These are phyloP conservation scores for Citrullus amarus DNA, from an alignment of 306 rosid genomes.

Conservation along the genomic window DNA sequence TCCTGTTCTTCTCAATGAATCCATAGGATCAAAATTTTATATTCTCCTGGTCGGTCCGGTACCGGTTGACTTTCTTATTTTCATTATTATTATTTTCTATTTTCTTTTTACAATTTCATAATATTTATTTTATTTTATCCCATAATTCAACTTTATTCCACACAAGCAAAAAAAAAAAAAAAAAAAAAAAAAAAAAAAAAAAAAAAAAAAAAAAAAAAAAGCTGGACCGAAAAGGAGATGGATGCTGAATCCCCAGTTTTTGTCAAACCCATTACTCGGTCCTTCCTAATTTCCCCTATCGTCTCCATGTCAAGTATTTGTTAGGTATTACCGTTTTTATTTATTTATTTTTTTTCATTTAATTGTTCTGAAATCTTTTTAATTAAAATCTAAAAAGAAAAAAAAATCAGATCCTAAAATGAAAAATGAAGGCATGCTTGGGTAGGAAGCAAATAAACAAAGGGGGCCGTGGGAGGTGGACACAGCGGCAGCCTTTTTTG, in stretches of 20 bases:
- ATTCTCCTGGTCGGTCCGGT: background rate
- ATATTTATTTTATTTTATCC: background rate
- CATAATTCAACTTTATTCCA: background rate
- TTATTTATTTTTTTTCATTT: no score
- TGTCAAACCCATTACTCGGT: slow-evolving; percentile 3
- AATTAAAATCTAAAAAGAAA: no score
- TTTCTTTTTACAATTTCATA: background rate
- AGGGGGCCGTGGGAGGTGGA: background rate
- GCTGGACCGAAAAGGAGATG: background rate
- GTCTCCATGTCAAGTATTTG: background rate
- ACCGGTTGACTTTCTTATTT: background rate
- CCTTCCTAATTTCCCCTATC: background rate
- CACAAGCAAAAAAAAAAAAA: background rate
- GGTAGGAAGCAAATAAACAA: background rate
- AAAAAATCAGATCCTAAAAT: no score
- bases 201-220: background rate
- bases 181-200: background rate
- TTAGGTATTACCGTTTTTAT: background rate
- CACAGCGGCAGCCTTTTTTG: background rate
- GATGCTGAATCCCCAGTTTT: background rate
- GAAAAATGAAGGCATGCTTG: background rate
- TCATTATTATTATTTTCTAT: background rate
- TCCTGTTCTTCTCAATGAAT: background rate
- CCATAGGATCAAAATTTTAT: background rate
- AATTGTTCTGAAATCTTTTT: no score